These are phyloP conservation scores for Inonotus obliquus DNA, from an alignment of 1,284 basidiomycete genomes.

Conservation along the genomic window DNA sequence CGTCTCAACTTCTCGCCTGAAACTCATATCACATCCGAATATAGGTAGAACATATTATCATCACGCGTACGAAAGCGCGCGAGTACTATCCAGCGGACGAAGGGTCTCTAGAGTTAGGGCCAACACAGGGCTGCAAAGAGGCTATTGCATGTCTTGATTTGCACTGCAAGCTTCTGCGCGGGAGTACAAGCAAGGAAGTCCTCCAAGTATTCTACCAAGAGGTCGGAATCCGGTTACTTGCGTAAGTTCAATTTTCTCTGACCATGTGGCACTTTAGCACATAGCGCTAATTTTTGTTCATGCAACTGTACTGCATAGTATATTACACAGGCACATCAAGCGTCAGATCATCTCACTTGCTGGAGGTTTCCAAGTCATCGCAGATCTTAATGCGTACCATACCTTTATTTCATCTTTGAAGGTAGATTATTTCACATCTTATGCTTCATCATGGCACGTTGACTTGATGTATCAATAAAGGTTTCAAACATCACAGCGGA, in stretches of 20 bases:
- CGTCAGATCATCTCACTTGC: slow-evolving; percentile 91
- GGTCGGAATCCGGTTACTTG: slow-evolving; percentile 87
- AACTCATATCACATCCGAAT: slow-evolving; percentile 4
- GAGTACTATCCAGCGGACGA: slow-evolving; percentile 90
- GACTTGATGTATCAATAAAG: slow-evolving; percentile 27
- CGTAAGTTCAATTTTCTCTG: slow-evolving; percentile 44
- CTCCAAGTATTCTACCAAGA: slow-evolving; percentile 98
- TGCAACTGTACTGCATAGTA: slow-evolving; percentile 47
- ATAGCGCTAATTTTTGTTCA: slow-evolving; percentile 21
- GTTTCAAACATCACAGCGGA: slow-evolving; percentile 71
- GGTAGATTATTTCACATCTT: slow-evolving; percentile 32
- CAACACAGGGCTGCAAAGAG: slow-evolving; percentile 82
- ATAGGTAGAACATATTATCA: slow-evolving; percentile 92
- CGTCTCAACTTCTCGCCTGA: background rate
- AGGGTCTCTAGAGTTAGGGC: slow-evolving; percentile 68
- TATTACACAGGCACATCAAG: slow-evolving; percentile 95
- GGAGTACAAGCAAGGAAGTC: slow-evolving; percentile 93
- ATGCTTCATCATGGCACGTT: background rate
- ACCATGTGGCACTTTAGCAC: background rate
- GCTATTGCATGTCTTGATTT: slow-evolving; percentile 83
- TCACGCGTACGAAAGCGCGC: slow-evolving; percentile 75
- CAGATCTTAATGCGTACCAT: slow-evolving; percentile 93
- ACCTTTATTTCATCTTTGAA: slow-evolving; percentile 82
- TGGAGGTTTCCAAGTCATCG: slow-evolving; percentile 94
- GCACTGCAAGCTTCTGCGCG: slow-evolving; percentile 88